These are phyloP conservation scores for Volvariella surrecta DNA, from an alignment of 1,284 basidiomycete genomes.

Conservation along the genomic window DNA sequence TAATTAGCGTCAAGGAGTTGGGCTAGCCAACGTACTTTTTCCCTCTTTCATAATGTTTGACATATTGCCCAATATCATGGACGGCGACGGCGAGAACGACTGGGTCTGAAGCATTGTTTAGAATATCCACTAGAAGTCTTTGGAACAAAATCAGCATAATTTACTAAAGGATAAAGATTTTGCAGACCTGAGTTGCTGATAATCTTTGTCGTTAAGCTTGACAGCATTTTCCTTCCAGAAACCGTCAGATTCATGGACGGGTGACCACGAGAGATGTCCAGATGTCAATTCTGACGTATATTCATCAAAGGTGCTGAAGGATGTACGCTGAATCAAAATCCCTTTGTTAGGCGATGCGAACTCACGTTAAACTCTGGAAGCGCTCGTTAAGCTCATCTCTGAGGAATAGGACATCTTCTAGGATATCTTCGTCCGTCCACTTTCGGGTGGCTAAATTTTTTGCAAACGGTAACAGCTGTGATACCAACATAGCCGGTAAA, in stretches of 20 bases:
- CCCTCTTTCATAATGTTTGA: constrained; percentile 82
- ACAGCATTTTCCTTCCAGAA: constrained; percentile 97
- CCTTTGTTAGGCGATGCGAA: constrained; percentile 9
- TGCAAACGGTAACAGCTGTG: constrained; percentile 78
- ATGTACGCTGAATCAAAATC: constrained; percentile 1
- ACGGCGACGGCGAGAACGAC: constrained; percentile 81
- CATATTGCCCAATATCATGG: constrained; percentile 91
- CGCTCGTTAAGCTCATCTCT: constrained; percentile 74
- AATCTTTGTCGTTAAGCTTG: constrained; percentile 76
- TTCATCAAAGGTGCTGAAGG: constrained; percentile 84
- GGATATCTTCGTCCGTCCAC: constrained; percentile 91
- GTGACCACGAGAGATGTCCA: constrained; percentile 90
- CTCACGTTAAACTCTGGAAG: constrained; percentile 85
- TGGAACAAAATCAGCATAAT: constrained; percentile 4
- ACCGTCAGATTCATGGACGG: constrained; percentile 91
- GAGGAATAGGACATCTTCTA: constrained; percentile 86
- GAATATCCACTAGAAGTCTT: constrained; percentile 66
- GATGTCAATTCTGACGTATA: constrained; percentile 88
- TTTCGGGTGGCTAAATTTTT: constrained; percentile 82
- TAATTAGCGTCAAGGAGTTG: constrained; percentile 4
- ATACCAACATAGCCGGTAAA: constrained; percentile 88
- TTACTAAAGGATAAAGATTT: not conserved
- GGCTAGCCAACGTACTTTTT: constrained; percentile 89
- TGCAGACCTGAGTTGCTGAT: constrained; percentile 70
- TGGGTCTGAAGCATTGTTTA: constrained; percentile 67